Percentiles rank a stretch among this genome's conserved stretches.
Conservation (phyloP, 2,329 filamentous ascomycete species). For the Curvularia lunata region DNA sequence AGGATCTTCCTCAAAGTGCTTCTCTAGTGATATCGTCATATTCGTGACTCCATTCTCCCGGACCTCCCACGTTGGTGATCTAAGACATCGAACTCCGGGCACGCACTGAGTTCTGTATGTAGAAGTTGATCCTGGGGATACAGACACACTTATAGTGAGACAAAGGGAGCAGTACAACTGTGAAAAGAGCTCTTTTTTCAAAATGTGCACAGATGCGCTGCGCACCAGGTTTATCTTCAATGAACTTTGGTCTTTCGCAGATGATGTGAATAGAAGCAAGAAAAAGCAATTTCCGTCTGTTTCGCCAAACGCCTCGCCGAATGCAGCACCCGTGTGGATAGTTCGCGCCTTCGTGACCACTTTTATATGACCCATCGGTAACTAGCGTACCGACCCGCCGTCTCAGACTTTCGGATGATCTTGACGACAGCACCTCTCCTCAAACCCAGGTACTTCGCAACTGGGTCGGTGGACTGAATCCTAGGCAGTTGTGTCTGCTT, state of each 20-base stretch:
- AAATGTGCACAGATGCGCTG: too few relatives aligned
- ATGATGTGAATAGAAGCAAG: neutral
- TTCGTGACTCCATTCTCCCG: neutral
- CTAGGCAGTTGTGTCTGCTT: conserved; percentile 97
- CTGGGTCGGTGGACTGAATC: conserved; percentile 89
- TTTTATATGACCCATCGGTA: conserved; percentile 71
- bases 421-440: conserved; percentile 95
- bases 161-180: neutral
- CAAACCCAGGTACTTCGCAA: conserved; percentile 88
- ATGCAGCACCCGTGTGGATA: conserved; percentile 23
- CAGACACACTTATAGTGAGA: too few relatives aligned
- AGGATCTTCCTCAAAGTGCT: neutral
- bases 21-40: neutral
- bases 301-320: conserved; percentile 41
- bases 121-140: neutral
- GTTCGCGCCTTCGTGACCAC: neutral
- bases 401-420: conserved; percentile 95
- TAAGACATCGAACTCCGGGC: neutral
- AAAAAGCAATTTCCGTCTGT: conserved; percentile 18
- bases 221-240: neutral
- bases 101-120: neutral
- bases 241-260: neutral
- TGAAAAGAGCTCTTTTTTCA: neutral
- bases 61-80: neutral
- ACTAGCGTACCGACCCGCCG: conserved; percentile 93